phyloP scores from a whole-genome alignment of 139 green algal species.

The Choricystis sp. region DNA sequence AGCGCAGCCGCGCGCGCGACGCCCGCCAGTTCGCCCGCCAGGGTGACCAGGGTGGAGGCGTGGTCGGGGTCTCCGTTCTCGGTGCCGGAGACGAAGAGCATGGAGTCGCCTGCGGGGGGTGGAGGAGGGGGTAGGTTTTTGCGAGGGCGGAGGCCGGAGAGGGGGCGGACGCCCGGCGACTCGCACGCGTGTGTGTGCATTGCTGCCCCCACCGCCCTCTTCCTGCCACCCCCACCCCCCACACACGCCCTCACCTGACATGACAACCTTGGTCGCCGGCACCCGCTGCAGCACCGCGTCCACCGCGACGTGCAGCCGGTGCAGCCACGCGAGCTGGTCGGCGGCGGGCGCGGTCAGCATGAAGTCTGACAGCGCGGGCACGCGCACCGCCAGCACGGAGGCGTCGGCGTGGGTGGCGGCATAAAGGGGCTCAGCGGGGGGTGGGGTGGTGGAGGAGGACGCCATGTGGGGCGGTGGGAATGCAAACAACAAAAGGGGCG shows the following conservation, averaged over 20 bases:
- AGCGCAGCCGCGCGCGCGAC: neutral
- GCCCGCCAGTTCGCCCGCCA: neutral
- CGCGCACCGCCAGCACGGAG: neutral
- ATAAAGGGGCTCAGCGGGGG: neutral
- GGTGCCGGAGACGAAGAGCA: neutral
- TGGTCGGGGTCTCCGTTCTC: neutral
- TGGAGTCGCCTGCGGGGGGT: neutral
- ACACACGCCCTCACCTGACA: neutral
- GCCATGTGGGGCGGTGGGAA: too few species aligned
- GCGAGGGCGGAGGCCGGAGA: neutral
- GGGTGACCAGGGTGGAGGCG: neutral
- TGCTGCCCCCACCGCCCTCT: too few species aligned
- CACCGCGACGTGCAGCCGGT: neutral
- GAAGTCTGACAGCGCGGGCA: neutral
- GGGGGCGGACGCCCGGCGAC: neutral
- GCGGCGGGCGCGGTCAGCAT: neutral
- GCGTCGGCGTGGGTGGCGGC: neutral
- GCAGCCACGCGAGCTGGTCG: neutral
- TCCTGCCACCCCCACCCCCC: neutral
- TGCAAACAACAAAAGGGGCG: too few species aligned
- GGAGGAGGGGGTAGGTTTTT: neutral
- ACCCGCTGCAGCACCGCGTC: neutral
- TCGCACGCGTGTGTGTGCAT: too few species aligned
- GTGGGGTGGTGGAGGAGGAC: neutral
- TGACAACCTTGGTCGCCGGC: neutral